Evolutionary conservation across 495 filamentous ascomycete species (phyloP).

Genomic region (Cladorrhinum samala): DNA sequence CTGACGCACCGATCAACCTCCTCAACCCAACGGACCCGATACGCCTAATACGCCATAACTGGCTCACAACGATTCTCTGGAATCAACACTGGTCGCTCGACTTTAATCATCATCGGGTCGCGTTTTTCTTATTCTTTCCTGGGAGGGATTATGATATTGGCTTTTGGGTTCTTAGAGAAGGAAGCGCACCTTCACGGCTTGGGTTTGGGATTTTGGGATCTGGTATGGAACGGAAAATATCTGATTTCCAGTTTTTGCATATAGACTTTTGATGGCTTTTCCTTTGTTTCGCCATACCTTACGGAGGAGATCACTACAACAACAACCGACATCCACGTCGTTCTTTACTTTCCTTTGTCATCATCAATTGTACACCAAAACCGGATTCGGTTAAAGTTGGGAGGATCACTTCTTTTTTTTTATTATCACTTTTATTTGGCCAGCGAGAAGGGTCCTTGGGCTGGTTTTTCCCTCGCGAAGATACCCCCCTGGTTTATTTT

Average conservation of each 20-base stretch:
- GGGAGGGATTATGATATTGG: slow-evolving; percentile 4
- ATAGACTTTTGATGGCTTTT: slow-evolving; percentile 41
- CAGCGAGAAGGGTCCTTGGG: slow-evolving; percentile 28
- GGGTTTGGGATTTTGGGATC: slow-evolving; percentile 13
- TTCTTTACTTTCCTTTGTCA: slow-evolving; percentile 17
- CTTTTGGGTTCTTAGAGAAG: neutral
- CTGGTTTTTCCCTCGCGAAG: slow-evolving; percentile 45
- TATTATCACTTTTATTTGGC: slow-evolving; percentile 26
- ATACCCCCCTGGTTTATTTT: slow-evolving; percentile 31
- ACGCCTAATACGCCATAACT: slow-evolving; percentile 11
- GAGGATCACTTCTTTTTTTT: slow-evolving; percentile 19
- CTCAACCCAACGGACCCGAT: slow-evolving; percentile 8
- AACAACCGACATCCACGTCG: neutral
- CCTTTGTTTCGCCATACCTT: slow-evolving; percentile 15
- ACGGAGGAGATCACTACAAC: neutral
- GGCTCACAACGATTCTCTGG: slow-evolving; percentile 6
- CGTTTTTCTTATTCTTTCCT: slow-evolving; percentile 8
- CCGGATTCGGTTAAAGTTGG: neutral
- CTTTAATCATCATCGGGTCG: neutral
- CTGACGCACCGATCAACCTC: slow-evolving; percentile 9
- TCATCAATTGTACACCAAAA: neutral
- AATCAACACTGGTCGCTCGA: too few relatives aligned
- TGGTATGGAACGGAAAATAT: neutral
- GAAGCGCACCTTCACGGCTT: neutral
- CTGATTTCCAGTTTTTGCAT: too few relatives aligned